These are phyloP conservation scores for Biancaea sappan DNA, from an alignment of 306 rosid species.

Conservation along the genomic window DNA sequence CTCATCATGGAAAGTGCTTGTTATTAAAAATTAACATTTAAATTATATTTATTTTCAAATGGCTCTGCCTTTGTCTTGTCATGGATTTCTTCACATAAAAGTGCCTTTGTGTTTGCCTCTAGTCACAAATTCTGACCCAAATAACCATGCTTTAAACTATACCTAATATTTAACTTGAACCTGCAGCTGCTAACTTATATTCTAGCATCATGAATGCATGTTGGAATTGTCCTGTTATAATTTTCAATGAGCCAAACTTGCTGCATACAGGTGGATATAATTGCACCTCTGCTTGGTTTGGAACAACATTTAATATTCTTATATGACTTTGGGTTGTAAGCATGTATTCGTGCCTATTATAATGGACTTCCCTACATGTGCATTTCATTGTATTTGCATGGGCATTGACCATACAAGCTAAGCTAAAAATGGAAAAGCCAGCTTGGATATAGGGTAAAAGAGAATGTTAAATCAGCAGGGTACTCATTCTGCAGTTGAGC, in stretches of 20 bases:
- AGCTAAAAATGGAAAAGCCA: background rate
- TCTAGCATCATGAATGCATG: background rate
- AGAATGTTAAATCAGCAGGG: constrained; percentile 4
- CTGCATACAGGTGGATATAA: constrained; percentile 20
- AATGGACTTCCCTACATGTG: constrained; percentile 2
- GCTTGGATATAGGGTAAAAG: background rate
- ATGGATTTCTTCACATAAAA: constrained; percentile 8
- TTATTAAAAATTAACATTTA: constrained; percentile 3
- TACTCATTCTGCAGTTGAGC: background rate
- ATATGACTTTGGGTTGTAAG: background rate
- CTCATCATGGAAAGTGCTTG: background rate
- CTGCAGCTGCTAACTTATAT: background rate
- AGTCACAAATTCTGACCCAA: background rate
- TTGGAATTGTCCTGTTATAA: background rate
- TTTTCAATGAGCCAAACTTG: background rate
- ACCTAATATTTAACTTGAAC: constrained; percentile 2
- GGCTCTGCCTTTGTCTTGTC: background rate
- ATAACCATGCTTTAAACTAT: background rate
- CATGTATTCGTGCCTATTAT: background rate
- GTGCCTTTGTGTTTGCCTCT: constrained; percentile 16
- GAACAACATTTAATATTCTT: constrained; percentile 15
- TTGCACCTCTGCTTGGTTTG: constrained; percentile 1
- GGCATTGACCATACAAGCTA: background rate
- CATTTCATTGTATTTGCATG: background rate
- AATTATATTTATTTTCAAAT: background rate